phyloP scores from a whole-genome alignment of 306 rosid species.

The Carpinus viminea region DNA sequence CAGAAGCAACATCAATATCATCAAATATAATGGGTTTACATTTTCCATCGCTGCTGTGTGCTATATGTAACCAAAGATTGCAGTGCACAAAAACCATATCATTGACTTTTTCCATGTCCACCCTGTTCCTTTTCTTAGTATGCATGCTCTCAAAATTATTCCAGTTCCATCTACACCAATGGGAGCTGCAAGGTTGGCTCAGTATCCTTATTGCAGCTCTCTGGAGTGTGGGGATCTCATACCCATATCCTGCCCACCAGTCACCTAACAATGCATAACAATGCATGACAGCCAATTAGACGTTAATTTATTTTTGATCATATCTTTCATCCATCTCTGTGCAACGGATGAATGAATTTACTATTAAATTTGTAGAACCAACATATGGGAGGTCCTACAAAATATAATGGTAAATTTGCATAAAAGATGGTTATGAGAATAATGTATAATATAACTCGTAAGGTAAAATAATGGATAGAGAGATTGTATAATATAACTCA shows the following conservation, averaged over 20 bases:
- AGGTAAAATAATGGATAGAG: too few species aligned
- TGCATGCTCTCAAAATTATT: slow-evolving; percentile 53
- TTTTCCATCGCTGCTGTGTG: slow-evolving; percentile 40
- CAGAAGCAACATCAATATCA: slow-evolving; percentile 58
- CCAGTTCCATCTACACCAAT: slow-evolving; percentile 70
- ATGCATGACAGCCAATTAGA: slow-evolving; percentile 19
- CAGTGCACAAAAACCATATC: slow-evolving; percentile 69
- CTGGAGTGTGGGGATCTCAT: slow-evolving; percentile 65
- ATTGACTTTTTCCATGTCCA: slow-evolving; percentile 47
- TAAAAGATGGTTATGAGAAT: too few species aligned
- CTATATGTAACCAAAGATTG: slow-evolving; percentile 59
- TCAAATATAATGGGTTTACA: slow-evolving; percentile 50
- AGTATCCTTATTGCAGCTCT: slow-evolving; percentile 63
- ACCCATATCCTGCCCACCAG: slow-evolving; percentile 83
- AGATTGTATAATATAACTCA: too few species aligned
- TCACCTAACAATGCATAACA: slow-evolving; percentile 49
- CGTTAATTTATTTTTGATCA: neutral
- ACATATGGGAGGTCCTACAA: too few species aligned
- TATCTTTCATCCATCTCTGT: too few species aligned
- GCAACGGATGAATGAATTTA: too few species aligned
- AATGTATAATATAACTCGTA: too few species aligned
- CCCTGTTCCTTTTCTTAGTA: slow-evolving; percentile 40
- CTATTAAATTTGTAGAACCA: too few species aligned
- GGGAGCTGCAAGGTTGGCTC: slow-evolving; percentile 74
- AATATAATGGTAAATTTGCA: too few species aligned